Evolutionary conservation across 495 filamentous ascomycete species (phyloP).

Genomic region (Aspergillus ostianus): DNA sequence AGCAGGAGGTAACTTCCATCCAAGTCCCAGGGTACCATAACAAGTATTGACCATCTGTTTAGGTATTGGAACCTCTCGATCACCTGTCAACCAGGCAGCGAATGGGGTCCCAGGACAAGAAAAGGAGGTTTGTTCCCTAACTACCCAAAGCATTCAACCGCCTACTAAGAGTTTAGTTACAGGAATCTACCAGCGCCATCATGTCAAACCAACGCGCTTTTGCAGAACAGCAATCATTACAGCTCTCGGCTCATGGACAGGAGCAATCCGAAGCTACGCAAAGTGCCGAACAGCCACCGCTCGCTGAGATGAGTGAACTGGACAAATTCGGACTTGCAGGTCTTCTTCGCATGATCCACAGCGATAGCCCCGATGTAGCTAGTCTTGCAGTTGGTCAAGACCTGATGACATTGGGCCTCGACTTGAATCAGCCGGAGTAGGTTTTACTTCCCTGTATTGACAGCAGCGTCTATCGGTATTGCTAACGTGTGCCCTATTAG

Average conservation of each 20-base stretch:
- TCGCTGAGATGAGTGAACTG: conserved; percentile 72
- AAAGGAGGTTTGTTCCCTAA: conserved; percentile 37
- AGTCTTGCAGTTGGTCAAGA: conserved; percentile 76
- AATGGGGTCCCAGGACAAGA: conserved; percentile 43
- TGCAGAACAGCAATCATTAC: conserved; percentile 36
- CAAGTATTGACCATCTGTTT: conserved; percentile 17
- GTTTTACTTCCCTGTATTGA: conserved; percentile 22
- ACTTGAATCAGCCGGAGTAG: conserved; percentile 78
- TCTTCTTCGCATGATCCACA: conserved; percentile 73
- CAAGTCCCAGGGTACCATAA: background rate
- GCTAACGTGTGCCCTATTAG: conserved; percentile 33
- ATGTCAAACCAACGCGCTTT: conserved; percentile 36
- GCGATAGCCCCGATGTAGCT: conserved; percentile 72
- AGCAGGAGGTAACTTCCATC: conserved; percentile 18
- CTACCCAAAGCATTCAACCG: background rate
- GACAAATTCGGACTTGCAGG: conserved; percentile 83
- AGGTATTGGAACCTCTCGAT: conserved; percentile 44
- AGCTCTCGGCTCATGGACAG: conserved; percentile 41
- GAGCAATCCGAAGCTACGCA: conserved; percentile 36
- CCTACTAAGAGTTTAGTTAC: conserved; percentile 2
- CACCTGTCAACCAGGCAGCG: conserved; percentile 39
- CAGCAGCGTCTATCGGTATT: conserved; percentile 8
- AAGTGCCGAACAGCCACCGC: conserved; percentile 53
- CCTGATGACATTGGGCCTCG: conserved; percentile 70
- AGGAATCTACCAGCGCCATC: conserved; percentile 36